These are phyloP conservation scores for Helotiales sp. DNA, from an alignment of 2,329 filamentous ascomycete species.

Conservation along the genomic window DNA sequence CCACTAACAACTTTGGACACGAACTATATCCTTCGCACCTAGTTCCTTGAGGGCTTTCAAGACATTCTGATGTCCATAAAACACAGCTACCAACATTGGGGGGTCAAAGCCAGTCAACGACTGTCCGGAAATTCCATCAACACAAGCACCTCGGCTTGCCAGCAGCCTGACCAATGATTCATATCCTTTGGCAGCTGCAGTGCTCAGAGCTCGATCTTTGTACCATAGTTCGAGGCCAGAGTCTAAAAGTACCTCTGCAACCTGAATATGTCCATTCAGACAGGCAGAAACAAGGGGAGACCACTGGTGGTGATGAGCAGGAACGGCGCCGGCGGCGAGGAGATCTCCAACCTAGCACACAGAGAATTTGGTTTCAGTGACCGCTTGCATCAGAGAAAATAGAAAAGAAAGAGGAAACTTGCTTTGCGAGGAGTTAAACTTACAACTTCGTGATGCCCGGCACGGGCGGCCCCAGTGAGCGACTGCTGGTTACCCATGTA, in stretches of 20 bases:
- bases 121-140: not conserved
- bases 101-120: not conserved
- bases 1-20: not conserved
- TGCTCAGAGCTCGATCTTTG: not conserved
- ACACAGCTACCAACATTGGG: not conserved
- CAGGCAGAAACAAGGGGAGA: not conserved
- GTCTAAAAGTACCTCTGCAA: not conserved
- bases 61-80: not conserved
- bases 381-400: not conserved
- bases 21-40: not conserved
- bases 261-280: not conserved
- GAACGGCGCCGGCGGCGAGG: not conserved
- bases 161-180: slow-evolving; percentile 1
- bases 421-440: not conserved
- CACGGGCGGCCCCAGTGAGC: not conserved
- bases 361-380: no score
- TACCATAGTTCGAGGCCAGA: not conserved
- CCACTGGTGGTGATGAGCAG: not conserved
- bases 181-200: not conserved
- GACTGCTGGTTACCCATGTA: not conserved
- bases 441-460: not conserved
- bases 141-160: not conserved
- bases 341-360: not conserved
- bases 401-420: not conserved
- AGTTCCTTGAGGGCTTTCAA: not conserved